Evolutionary conservation across 2,329 filamentous ascomycete species (phyloP).

Genomic region (Exophiala sp.): DNA sequence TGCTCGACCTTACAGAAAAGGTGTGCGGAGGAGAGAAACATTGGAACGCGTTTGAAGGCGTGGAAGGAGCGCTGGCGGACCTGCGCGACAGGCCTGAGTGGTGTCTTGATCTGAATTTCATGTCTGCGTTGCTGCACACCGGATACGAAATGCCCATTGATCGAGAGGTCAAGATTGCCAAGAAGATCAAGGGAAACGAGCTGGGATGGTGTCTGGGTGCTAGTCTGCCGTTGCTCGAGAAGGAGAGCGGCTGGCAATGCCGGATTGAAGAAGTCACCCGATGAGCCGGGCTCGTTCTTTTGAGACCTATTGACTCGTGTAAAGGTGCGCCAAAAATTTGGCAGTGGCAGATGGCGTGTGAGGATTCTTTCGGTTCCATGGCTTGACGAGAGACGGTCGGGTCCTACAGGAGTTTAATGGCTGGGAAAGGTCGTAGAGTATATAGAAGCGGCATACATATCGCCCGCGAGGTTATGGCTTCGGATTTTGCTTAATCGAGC

Average conservation of each 20-base stretch:
- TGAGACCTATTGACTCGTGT: too few relatives aligned
- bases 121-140: conserved; percentile 85
- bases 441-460: not conserved
- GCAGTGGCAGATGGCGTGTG: not conserved
- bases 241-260: conserved; percentile 84
- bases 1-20: conserved; percentile 74
- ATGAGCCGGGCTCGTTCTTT: not conserved
- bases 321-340: too few relatives aligned
- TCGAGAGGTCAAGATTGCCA: conserved; percentile 92
- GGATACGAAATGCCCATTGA: conserved; percentile 98
- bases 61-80: conserved; percentile 74
- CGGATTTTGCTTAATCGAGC: too few relatives aligned
- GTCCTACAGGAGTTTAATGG: not conserved
- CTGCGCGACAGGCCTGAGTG: conserved; percentile 77
- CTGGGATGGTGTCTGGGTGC: conserved; percentile 96
- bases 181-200: conserved; percentile 97
- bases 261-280: conserved; percentile 70
- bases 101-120: conserved; percentile 94
- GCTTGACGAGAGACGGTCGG: not conserved
- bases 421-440: not conserved
- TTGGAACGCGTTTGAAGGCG: conserved; percentile 74
- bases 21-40: conserved; percentile 72
- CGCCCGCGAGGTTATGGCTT: too few relatives aligned
- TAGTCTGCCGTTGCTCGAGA: conserved; percentile 75
- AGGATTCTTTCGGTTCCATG: not conserved